Evolutionary conservation across 179 eudicot genomes (phyloP).

Genomic region (Patellifolia procumbens): DNA sequence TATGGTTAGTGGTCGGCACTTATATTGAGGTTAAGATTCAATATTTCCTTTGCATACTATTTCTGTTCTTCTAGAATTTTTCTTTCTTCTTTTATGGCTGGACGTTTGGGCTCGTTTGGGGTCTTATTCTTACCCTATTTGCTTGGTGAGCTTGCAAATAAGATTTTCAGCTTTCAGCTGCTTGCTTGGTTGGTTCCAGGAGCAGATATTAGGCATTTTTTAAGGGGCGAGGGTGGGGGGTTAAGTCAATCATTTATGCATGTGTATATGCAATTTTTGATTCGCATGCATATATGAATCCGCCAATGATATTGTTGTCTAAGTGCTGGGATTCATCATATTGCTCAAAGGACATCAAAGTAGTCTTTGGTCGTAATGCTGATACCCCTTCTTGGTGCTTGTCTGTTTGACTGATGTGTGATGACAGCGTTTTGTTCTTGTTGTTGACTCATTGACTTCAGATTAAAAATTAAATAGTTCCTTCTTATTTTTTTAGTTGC

Average conservation of each 20-base stretch:
- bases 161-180: not conserved
- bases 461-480: too few relatives aligned
- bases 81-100: not conserved
- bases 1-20: not conserved
- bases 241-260: not conserved
- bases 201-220: not conserved
- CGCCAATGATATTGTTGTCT: not conserved
- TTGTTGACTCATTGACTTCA: not conserved
- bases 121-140: not conserved
- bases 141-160: not conserved
- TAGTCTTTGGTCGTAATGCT: not conserved
- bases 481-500: too few relatives aligned
- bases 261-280: too few relatives aligned
- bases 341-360: not conserved
- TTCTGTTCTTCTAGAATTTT: not conserved
- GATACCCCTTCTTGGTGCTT: not conserved
- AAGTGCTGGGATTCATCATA: constrained; percentile 4
- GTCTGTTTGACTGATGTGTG: not conserved
- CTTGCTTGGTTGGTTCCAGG: not conserved
- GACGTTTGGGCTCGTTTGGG: not conserved
- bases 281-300: not conserved
- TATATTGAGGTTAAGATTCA: not conserved
- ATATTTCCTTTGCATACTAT: not conserved
- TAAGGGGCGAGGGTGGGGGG: not conserved
- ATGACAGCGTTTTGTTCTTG: not conserved